A percentile compares a stretch with the other conserved stretches of the same genome.
phyloP scores from a whole-genome alignment of 495 filamentous ascomycete species.

The Hyaloscypha finlandica region DNA sequence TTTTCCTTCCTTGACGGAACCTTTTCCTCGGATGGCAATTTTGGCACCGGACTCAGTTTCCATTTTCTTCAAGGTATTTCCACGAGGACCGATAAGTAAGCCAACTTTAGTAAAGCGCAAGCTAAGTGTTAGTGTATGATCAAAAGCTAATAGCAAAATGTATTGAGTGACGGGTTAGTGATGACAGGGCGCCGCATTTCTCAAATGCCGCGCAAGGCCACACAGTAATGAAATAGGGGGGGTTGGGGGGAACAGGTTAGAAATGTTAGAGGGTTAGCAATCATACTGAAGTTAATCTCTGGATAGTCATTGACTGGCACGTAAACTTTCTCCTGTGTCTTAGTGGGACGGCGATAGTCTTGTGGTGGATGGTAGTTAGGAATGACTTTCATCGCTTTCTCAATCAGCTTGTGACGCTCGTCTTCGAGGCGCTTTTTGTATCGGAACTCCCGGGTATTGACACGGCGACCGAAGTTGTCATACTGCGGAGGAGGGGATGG shows the following conservation, averaged over 20 bases:
- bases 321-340: constrained; percentile 99
- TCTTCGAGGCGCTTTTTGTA: constrained; percentile 98
- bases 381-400: constrained; percentile 97
- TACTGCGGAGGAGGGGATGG: constrained; percentile 96
- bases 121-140: constrained; percentile 85
- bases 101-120: constrained; percentile 93
- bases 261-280: constrained; percentile 96
- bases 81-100: constrained; percentile 99
- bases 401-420: constrained; percentile 95
- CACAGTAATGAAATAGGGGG: constrained; percentile 45
- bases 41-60: constrained; percentile 95
- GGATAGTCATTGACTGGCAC: constrained; percentile 99
- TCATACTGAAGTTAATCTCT: constrained; percentile 99
- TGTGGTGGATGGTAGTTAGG: constrained; percentile 97
- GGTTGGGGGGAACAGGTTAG: constrained; percentile 54
- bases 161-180: constrained; percentile 57
- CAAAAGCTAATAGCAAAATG: constrained; percentile 44
- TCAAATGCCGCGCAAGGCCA: constrained; percentile 44
- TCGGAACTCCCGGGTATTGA: constrained; percentile 95
- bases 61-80: constrained; percentile 99
- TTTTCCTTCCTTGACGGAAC: constrained; percentile 99
- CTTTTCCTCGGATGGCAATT: constrained; percentile 98
- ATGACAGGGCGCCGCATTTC: constrained; percentile 46
- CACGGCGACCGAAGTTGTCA: constrained; percentile 97
- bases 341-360: constrained; percentile 96